These are phyloP conservation scores for Podaxis sp. DNA, from an alignment of 768 basidiomycete genomes.

Conservation along the genomic window DNA sequence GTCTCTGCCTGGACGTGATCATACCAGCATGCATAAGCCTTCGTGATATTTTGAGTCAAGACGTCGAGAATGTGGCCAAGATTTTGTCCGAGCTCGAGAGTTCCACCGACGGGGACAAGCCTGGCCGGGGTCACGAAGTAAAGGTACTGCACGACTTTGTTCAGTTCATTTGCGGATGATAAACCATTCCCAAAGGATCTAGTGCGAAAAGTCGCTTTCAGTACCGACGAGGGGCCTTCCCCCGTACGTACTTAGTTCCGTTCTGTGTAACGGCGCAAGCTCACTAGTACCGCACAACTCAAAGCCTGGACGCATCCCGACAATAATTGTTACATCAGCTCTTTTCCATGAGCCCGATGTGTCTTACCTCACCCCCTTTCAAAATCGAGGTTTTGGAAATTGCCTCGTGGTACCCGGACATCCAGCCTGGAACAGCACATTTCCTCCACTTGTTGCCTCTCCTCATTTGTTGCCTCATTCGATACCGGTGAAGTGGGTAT, in stretches of 20 bases:
- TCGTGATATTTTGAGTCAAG: constrained; percentile 32
- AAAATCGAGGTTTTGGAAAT: constrained; percentile 52
- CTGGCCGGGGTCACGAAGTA: neutral
- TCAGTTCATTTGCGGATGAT: too few relatives aligned
- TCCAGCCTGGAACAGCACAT: constrained; percentile 39
- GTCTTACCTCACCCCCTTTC: constrained; percentile 49
- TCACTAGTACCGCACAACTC: neutral
- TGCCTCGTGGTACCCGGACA: constrained; percentile 49
- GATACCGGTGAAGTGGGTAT: constrained; percentile 36
- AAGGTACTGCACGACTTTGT: neutral
- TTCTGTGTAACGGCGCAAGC: neutral
- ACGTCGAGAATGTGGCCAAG: constrained; percentile 40
- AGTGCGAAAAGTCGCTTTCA: neutral
- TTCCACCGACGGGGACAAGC: neutral
- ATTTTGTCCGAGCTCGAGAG: constrained; percentile 40
- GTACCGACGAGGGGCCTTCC: too few relatives aligned
- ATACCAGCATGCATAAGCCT: constrained; percentile 34
- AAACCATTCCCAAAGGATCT: neutral
- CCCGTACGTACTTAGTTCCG: neutral
- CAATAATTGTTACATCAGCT: constrained; percentile 51
- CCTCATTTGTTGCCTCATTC: constrained; percentile 20
- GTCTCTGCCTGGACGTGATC: constrained; percentile 28
- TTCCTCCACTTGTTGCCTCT: constrained; percentile 41
- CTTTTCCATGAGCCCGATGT: constrained; percentile 33
- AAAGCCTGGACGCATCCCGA: neutral